Evolutionary conservation across 257 asterid species (phyloP).

Genomic region (Przewalskia tangutica): DNA sequence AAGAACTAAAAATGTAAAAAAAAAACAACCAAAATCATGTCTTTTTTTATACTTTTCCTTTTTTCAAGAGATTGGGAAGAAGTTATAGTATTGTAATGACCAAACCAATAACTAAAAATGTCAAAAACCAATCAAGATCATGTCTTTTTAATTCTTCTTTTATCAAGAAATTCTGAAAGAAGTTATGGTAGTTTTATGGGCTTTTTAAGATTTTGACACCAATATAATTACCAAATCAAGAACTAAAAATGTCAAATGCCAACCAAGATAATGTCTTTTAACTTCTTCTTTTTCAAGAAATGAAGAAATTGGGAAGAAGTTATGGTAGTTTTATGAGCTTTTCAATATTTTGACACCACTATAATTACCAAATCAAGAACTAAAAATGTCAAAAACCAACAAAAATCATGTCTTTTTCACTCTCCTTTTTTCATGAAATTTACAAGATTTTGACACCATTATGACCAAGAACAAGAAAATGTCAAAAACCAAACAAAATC

Average conservation of each 20-base stretch:
- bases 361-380: neutral
- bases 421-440: neutral
- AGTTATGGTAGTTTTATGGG: neutral
- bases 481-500: too few relatives aligned
- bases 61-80: neutral
- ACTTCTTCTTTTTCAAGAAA: neutral
- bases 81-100: neutral
- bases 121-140: neutral
- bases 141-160: neutral
- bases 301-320: neutral
- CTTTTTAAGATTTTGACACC: neutral
- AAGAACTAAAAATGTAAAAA: neutral
- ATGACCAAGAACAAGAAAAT: too few relatives aligned
- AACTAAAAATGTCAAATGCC: neutral
- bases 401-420: neutral
- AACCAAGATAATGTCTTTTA: neutral
- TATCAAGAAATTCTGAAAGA: neutral
- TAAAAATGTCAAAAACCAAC: neutral
- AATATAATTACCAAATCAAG: neutral
- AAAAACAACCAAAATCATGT: neutral
- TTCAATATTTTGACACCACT: neutral
- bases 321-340: neutral
- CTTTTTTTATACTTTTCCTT: neutral
- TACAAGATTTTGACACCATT: too few relatives aligned
- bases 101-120: neutral